Percentiles rank a stretch among this genome's conserved stretches.
phyloP scores from a whole-genome alignment of 1,284 basidiomycete genomes.

The Rhodotorula sp. region DNA sequence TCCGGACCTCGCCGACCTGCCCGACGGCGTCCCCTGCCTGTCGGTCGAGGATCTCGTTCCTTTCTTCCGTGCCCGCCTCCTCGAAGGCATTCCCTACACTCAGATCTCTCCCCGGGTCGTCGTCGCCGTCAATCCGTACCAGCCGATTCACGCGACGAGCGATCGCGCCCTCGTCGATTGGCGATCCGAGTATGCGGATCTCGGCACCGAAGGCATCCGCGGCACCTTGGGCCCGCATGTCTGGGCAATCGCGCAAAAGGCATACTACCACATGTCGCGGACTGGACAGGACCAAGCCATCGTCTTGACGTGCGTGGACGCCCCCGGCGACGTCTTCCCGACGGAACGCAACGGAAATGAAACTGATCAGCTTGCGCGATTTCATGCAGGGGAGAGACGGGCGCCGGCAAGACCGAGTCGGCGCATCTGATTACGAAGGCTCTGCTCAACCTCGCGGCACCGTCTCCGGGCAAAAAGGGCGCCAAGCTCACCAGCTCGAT shows the following conservation, averaged over 20 bases:
- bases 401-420: conserved; percentile 90
- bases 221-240: conserved; percentile 68
- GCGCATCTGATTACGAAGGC: conserved; percentile 85
- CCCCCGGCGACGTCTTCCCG: neutral
- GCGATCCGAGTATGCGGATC: conserved; percentile 67
- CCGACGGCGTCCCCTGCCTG: conserved; percentile 16
- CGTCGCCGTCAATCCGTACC: conserved; percentile 84
- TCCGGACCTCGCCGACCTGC: conserved; percentile 31
- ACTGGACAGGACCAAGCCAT: conserved; percentile 91
- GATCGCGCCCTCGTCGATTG: conserved; percentile 81
- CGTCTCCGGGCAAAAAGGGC: conserved; percentile 89
- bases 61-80: conserved; percentile 31
- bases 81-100: conserved; percentile 37
- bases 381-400: conserved; percentile 73
- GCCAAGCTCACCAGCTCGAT: conserved; percentile 79
- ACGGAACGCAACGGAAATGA: neutral
- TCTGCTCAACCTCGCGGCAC: conserved; percentile 80
- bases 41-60: conserved; percentile 35
- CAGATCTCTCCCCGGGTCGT: conserved; percentile 50
- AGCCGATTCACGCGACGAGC: conserved; percentile 73
- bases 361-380: neutral
- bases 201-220: conserved; percentile 55
- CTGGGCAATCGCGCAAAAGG: conserved; percentile 82
- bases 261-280: conserved; percentile 94
- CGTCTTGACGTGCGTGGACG: conserved; percentile 65